Evolutionary conservation across 306 rosid species (phyloP).

Genomic region (Crataegus laevigata): DNA sequence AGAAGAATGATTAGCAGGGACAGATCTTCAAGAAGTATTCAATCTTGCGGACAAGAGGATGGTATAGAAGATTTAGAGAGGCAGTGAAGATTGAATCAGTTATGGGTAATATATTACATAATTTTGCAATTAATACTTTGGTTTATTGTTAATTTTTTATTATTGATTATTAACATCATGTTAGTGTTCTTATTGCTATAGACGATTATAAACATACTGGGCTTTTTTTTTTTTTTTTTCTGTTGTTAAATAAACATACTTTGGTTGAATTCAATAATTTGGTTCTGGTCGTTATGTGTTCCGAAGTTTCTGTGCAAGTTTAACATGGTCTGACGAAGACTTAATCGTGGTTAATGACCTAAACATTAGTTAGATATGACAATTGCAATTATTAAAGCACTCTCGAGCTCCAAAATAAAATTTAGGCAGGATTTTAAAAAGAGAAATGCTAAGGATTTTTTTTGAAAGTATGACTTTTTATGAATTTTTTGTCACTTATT

Average conservation of each 20-base stretch:
- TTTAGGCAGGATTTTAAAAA: no score
- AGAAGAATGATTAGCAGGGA: slow-evolving; percentile 47
- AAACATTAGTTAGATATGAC: neutral
- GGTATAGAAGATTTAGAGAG: slow-evolving; percentile 47
- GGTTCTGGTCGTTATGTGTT: neutral
- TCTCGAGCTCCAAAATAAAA: neutral
- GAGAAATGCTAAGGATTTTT: no score
- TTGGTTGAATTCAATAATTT: neutral
- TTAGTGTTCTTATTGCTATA: neutral
- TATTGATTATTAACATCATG: neutral
- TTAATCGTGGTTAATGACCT: neutral
- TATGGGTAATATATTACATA: neutral
- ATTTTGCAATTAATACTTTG: neutral
- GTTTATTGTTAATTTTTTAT: neutral
- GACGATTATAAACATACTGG: neutral
- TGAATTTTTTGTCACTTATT: accelerated
- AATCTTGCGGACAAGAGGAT: slow-evolving; percentile 18
- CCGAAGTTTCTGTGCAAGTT: neutral
- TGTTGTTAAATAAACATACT: neutral
- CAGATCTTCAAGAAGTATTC: slow-evolving; percentile 35
- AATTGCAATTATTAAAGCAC: neutral
- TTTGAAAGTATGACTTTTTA: no score
- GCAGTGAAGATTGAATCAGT: slow-evolving; percentile 15
- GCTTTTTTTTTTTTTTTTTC: neutral
- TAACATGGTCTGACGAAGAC: neutral